Base-by-base conservation (phyloP, 2,329 filamentous ascomycete species). In the Coleophoma crateriformis region DNA sequence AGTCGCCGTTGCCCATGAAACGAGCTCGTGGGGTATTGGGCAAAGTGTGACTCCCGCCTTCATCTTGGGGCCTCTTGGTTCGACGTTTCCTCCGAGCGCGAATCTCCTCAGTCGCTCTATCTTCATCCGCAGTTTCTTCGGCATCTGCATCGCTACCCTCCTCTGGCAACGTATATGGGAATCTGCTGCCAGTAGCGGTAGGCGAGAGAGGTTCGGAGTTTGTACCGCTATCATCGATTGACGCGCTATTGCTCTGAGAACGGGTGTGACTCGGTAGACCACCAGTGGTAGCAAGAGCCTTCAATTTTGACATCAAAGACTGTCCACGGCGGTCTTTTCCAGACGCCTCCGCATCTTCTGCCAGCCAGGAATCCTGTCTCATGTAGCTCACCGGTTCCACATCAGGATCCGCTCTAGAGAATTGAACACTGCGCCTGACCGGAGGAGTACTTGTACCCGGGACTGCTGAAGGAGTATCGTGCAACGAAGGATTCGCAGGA, bases 81-180 rank as follows among this genome's bases (percentile, higher is more conserved):
- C 80, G 82, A 55, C 81, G 79, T 66, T 83, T 84, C 66, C 78
- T 84, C 67, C 79, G 87, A 33, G 73, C 74, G 54, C 77, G 79
- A 2, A 67, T 59, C 27, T 68, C 61, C 47, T 73, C 71, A 13
- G 70, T 64, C n/a, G 68, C 61, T 15, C 71, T 70, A n/a, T 76
- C 77, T 63, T 96, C 91, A 47, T 90, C 89, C 0, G 84, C 88
- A 41, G 90, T 95, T 64, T 94, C 89, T 64, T 95, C 91, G 1
- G 85, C 88, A 65, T 87, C 85, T 13, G 76, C 82, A 65, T 91
- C 88, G 64, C 83, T 88, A 17, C 81, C 82, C 54, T 77, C 78
- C 51, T 79, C 77, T 51, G 69, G 64, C 49, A 82, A 65, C 1
- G 76, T 80, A 17, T 76, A 72, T 10, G 78, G 78, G 54, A 81